Evolutionary conservation across 2,329 filamentous ascomycete species (phyloP).

Genomic region (Fusarium veterinarium): DNA sequence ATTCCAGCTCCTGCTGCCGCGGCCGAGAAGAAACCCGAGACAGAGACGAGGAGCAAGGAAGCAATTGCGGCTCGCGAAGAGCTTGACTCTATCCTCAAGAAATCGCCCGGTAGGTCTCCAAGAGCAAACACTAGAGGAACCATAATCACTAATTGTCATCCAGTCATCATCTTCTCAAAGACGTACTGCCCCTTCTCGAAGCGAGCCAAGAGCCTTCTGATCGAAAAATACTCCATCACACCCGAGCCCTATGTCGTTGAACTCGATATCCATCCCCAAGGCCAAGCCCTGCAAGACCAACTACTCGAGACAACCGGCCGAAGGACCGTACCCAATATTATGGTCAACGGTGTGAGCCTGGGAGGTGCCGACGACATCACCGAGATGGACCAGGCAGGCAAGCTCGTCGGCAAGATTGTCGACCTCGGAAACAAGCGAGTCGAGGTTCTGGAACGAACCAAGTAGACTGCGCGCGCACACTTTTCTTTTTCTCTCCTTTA

Average conservation of each 20-base stretch:
- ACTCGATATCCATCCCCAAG: conserved; percentile 84
- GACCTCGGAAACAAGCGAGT: conserved; percentile 77
- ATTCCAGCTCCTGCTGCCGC: conserved; percentile 14
- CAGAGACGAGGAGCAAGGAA: conserved; percentile 67
- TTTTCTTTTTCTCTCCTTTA: conserved; percentile 7
- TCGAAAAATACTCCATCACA: conserved; percentile 85
- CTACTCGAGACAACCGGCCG: conserved; percentile 81
- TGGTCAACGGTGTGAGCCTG: conserved; percentile 88
- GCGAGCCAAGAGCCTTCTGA: conserved; percentile 84
- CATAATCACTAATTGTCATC: conserved; percentile 14
- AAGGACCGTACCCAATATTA: conserved; percentile 89
- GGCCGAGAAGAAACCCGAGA: conserved; percentile 54
- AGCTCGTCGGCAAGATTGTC: conserved; percentile 77
- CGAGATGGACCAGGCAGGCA: conserved; percentile 73
- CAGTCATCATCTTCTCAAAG: conserved; percentile 97
- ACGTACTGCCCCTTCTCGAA: conserved; percentile 89
- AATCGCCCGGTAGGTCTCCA: conserved; percentile 76
- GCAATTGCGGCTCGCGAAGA: conserved; percentile 75
- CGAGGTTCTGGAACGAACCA: conserved; percentile 59
- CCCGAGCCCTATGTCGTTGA: conserved; percentile 90
- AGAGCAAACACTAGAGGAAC: background rate
- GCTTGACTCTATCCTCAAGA: conserved; percentile 83
- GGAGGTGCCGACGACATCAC: conserved; percentile 90
- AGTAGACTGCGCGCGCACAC: background rate
- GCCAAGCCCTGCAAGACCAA: conserved; percentile 75